These are phyloP conservation scores for Verruconis gallopava DNA, from an alignment of 2,329 filamentous ascomycete genomes.

Conservation along the genomic window DNA sequence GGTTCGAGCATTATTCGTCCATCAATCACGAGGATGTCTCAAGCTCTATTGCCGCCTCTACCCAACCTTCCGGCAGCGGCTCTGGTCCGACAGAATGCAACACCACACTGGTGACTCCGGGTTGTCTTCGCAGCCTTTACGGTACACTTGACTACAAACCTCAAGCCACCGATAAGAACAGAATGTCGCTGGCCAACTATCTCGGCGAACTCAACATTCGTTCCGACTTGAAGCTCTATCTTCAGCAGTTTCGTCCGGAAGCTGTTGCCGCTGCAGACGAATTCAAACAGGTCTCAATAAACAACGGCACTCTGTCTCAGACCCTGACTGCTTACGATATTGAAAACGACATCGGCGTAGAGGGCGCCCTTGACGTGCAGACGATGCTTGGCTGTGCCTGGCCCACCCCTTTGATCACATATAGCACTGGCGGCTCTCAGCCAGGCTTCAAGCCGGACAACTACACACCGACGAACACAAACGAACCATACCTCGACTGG, in stretches of 20 bases:
- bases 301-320: constrained; percentile 5
- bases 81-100: constrained; percentile 9
- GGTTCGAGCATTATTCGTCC: constrained; percentile 13
- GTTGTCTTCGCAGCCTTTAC: constrained; percentile 7
- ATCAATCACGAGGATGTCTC: not conserved
- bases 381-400: constrained; percentile 9
- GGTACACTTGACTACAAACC: constrained; percentile 6
- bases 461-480: constrained; percentile 22
- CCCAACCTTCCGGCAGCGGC: not conserved
- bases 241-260: constrained; percentile 8
- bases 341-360: not conserved
- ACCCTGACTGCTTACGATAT: not conserved
- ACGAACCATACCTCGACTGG: constrained; percentile 34
- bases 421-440: constrained; percentile 6
- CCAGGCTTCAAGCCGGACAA: not conserved
- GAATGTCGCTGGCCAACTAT: constrained; percentile 6
- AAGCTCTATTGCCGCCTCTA: not conserved
- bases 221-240: not conserved
- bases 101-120: constrained; percentile 2
- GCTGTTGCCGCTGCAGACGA: constrained; percentile 8
- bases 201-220: constrained; percentile 5
- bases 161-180: constrained; percentile 5
- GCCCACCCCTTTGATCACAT: constrained; percentile 6
- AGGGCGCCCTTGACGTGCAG: constrained; percentile 10
- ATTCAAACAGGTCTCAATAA: constrained; percentile 10